Percentiles rank a stretch among this genome's conserved stretches.
phyloP scores from a whole-genome alignment of 169 alveolate genomes.

The Plasmodium falciparum region DNA sequence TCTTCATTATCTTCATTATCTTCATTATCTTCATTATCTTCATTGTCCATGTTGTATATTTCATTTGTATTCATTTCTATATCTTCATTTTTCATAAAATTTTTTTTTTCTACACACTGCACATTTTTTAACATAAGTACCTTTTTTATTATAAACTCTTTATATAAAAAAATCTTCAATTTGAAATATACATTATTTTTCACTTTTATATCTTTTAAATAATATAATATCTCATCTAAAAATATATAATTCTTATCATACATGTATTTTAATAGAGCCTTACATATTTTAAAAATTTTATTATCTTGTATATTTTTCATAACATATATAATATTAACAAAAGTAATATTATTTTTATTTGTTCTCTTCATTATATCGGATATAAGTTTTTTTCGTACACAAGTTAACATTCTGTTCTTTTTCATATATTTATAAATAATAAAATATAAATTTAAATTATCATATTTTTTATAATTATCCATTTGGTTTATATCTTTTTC shows the following conservation, averaged over 20 bases:
- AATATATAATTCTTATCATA: too few species aligned
- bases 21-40: not conserved
- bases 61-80: not conserved
- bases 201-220: slow-evolving; percentile 11
- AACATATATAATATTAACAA: slow-evolving; percentile 19
- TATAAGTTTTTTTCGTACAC: not conserved
- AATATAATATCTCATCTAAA: not conserved
- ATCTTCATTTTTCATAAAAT: not conserved
- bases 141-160: slow-evolving; percentile 7
- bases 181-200: slow-evolving; percentile 19
- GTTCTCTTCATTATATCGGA: too few species aligned
- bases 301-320: slow-evolving; percentile 21
- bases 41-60: not conserved
- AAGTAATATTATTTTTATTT: not conserved
- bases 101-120: not conserved
- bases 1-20: not conserved
- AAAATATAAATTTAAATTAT: slow-evolving; percentile 5
- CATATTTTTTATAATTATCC: not conserved
- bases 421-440: not conserved
- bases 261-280: slow-evolving; percentile 4
- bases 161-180: slow-evolving; percentile 29
- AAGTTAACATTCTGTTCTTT: not conserved
- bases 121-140: not conserved
- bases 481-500: not conserved
- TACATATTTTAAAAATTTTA: slow-evolving; percentile 22